Evolutionary conservation across 2,329 filamentous ascomycete genomes (phyloP), one percentile per base, ranked within the genome.

Genomic region (Calonectria pseudoreteaudii): DNA sequence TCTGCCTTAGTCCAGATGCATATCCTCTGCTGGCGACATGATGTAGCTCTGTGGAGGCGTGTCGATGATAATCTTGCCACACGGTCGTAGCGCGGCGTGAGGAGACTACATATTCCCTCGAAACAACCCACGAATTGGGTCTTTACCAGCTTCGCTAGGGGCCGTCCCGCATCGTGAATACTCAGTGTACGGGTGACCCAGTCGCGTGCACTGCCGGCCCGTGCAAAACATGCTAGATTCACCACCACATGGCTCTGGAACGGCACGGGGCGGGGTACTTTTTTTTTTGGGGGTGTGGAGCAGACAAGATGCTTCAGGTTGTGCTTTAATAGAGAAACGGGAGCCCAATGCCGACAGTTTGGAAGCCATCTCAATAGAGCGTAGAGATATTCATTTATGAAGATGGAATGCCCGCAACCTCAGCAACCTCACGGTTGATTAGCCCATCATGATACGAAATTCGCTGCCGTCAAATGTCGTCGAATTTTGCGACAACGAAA

Each of bases 31-130:
- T 62, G 36, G 26, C 10, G 56, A 47, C 30, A 53, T 34, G 26
- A 23, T n/a, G 16, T 31, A 31, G 28, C 56, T 41, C n/a, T 20
- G 30, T 58, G 66, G 52, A 34, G 44, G 70, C 30, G 67, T 52
- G 65, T 60, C 58, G 50, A 73, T 73, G 65, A 65, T 31, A 73
- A 71, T 76, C 30, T 72, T 41, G 41, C 41, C 18, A 26, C 20
- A 28, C 14, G 16, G 34, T 34, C 34, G 31, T 31, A 50, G 68
- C 23, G 72, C 36, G 44, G 38, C 41, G 41, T 36, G 36, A 11
- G 38, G 6, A 7, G 18, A n/a, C n/a, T 23, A 4, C n/a, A n/a
- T 47, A 47, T 47, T 47, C 20, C 44, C n/a, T 23, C 20, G 34
- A 68, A 23, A 52, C 20, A 28, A 20, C 28, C 26, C 50, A 13